Conservation (phyloP, 2,329 filamentous ascomycete species). For the Aotearoamyces nothofagi region DNA sequence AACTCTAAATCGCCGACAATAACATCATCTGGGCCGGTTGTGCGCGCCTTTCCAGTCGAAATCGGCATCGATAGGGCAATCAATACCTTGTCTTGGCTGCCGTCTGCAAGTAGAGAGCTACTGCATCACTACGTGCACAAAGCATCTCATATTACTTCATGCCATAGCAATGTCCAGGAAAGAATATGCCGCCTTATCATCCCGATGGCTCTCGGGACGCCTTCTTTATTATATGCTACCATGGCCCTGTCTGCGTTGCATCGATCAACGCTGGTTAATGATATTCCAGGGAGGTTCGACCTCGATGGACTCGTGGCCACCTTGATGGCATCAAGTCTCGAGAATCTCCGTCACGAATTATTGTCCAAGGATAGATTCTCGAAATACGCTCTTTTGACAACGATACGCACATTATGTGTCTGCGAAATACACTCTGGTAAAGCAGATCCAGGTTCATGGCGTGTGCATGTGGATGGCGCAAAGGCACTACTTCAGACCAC, state of each 20-base stretch:
- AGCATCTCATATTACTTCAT: constrained; percentile 25
- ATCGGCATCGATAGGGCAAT: too few species aligned
- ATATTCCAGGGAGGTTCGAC: constrained; percentile 20
- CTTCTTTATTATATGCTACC: constrained; percentile 25
- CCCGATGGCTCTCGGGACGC: constrained; percentile 27
- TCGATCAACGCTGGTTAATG: constrained; percentile 21
- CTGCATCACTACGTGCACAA: constrained; percentile 25
- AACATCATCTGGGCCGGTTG: too few species aligned
- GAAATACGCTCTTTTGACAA: constrained; percentile 23
- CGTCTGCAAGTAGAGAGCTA: constrained; percentile 20
- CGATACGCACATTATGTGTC: constrained; percentile 25
- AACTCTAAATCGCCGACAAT: too few species aligned
- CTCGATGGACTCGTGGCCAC: constrained; percentile 22
- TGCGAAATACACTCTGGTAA: constrained; percentile 26
- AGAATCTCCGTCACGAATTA: constrained; percentile 24
- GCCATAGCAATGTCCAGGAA: constrained; percentile 23
- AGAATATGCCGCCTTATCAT: constrained; percentile 26
- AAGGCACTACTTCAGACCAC: constrained; percentile 21
- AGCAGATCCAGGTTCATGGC: constrained; percentile 23
- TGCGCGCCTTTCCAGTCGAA: too few species aligned
- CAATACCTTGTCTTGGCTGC: constrained; percentile 22
- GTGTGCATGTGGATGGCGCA: constrained; percentile 26
- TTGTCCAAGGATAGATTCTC: constrained; percentile 17
- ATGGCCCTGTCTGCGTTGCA: constrained; percentile 27
- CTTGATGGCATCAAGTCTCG: constrained; percentile 24